Evolutionary conservation across 495 filamentous ascomycete species (phyloP), one percentile per base, ranked within the genome.

Genomic region (Xylaria flabelliformis): DNA sequence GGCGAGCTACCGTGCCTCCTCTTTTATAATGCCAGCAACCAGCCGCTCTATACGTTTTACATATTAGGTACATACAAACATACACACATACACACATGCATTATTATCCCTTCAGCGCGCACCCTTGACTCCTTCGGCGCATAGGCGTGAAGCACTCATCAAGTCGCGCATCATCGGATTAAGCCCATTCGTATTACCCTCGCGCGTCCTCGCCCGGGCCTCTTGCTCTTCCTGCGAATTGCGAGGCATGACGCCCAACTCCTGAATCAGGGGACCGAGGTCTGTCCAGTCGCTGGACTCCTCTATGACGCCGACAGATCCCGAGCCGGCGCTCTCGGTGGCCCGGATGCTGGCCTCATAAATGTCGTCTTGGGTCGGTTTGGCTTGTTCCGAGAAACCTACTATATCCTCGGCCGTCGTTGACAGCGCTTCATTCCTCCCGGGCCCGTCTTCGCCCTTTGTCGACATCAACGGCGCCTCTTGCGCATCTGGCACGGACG

Each of bases 151-250:
- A 19, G 59, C 69, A 46, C 32, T 71, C 61, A 64, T 64, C n/a
- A 71, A 46, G 15, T 71, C 59, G 4, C 32, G 69, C 69, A 71
- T 64, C 21, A 64, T 8, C 24, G 61, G 69, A 10, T 42, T 64
- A 24, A 71, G 69, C n/a, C 6, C 17, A 50, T 56, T 64, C 7
- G 6, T 5, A 13, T 24, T 34, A n/a, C 50, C 24, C 24, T 36
- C 26, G 41, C 24, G 15, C 12, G 59, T 53, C 39, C 19, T 59
- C 9, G 3, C 19, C 6, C 36, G 59, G 2, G 34, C 59, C 44
- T 56, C 24, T 9, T 21, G 59, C n/a, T 55, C 24, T 29, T 64
- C 69, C 36, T 51, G 36, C 36, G 36, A 71, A 56, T 64, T 71
- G 36, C 36, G 69, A 64, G 69, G 58, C 58, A 70, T 50, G 10